These are phyloP conservation scores for Phytophthora pistaciae DNA, from an alignment of 352 stramenopile genomes.

Conservation along the genomic window DNA sequence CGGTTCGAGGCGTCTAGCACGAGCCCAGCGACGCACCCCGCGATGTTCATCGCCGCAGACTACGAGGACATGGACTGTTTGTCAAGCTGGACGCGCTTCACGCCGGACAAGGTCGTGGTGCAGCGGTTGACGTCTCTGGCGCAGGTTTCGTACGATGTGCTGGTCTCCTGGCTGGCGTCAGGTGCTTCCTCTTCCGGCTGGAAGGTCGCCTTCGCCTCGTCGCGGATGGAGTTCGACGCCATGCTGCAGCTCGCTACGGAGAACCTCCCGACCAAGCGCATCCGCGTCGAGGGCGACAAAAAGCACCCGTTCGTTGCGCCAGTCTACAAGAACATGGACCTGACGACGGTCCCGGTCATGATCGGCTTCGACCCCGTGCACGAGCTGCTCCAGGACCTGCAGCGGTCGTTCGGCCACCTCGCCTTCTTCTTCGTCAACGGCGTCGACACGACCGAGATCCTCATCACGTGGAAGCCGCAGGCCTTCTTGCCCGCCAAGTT, in stretches of 20 bases:
- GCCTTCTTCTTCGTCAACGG: constrained; percentile 86
- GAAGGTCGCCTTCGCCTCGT: constrained; percentile 70
- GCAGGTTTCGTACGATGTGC: constrained; percentile 60
- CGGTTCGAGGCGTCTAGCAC: constrained; percentile 80
- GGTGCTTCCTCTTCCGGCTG: constrained; percentile 66
- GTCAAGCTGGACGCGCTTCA: constrained; percentile 85
- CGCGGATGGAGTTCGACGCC: constrained; percentile 71
- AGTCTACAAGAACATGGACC: constrained; percentile 91
- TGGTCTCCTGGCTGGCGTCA: constrained; percentile 66
- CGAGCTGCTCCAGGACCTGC: constrained; percentile 67
- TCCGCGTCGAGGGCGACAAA: constrained; percentile 53
- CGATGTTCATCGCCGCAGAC: constrained; percentile 81
- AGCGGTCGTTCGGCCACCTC: constrained; percentile 67
- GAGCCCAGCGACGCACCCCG: constrained; percentile 63
- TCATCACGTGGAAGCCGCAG: constrained; percentile 83
- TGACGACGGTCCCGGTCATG: constrained; percentile 68
- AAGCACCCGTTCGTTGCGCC: constrained; percentile 75
- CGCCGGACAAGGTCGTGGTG: constrained; percentile 66
- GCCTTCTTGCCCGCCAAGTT: constrained; percentile 86
- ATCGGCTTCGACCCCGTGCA: constrained; percentile 81
- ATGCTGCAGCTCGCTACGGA: constrained; percentile 59
- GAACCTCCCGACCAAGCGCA: constrained; percentile 71
- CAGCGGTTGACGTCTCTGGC: constrained; percentile 74
- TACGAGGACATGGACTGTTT: constrained; percentile 85
- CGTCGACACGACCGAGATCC: constrained; percentile 68